Evolutionary conservation across 306 rosid genomes (phyloP), one percentile per base, ranked within the genome.

Genomic region (Styphnolobium japonicum): DNA sequence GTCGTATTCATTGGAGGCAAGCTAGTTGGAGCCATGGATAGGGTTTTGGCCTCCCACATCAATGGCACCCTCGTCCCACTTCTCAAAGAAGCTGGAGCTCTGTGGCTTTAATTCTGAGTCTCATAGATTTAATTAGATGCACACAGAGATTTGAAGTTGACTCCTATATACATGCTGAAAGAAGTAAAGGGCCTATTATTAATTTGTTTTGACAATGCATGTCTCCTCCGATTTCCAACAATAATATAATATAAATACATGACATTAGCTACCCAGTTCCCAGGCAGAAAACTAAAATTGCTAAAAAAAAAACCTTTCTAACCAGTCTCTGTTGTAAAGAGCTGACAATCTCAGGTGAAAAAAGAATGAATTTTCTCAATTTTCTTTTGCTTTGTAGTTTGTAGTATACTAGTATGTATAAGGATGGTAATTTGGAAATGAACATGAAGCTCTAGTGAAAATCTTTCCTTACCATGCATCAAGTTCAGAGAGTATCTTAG

Each of bases 21-120:
- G 7, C 92, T 94, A 0, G 77, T 94, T 12, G 98, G 98, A 0
- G 77, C 93, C 40, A 89, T 92, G 93, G 97, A 94, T 70, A 87
- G 87, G 76, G 97, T 94, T 68, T 84, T 94, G 93, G 97, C 97
- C 10, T 92, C 94, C 5, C 98, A 94, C 40, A 91, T 92, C 42
- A 91, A 86, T 68, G 97, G 98, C 62, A 58, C 95, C 3, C 95
- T 94, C 7, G 95, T 94, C 23, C 98, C 97, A 19, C 98, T 92
- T 77, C 97, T 94, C 76, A 94, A 94, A 77, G 82, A 91, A 25
- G 98, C 97, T 9, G 98, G 98, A 0, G 98, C 94, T 42, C 87
- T 94, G 33, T 94, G 98, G 97, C 98, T 94, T 63, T 85, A 63
- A 52, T 3, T 52, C 6, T 1, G 1, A 1, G 2, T 27, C 31